These are phyloP conservation scores for Chrysanthemum makinoi DNA, from an alignment of 129 eudicot species.

Conservation along the genomic window DNA sequence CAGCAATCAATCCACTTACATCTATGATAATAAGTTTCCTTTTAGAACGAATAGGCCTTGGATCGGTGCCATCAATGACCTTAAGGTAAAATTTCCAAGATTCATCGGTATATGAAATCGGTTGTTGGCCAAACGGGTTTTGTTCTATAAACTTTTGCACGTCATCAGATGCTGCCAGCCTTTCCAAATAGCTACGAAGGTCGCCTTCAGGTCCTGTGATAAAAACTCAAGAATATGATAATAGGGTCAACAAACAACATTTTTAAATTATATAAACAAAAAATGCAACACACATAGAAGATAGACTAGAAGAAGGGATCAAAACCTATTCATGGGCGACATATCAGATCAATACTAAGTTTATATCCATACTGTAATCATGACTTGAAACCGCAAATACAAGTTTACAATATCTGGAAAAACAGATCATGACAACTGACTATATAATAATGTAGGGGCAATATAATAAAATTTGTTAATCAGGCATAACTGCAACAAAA, in stretches of 20 bases:
- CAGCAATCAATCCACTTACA: conserved; percentile 56
- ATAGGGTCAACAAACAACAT: not conserved
- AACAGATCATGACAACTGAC: no score
- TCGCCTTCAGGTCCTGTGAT: conserved; percentile 39
- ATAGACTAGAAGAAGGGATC: not conserved
- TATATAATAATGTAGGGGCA: no score
- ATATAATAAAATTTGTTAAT: no score
- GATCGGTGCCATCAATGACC: conserved; percentile 25
- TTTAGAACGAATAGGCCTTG: conserved; percentile 22
- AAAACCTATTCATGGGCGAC: not conserved
- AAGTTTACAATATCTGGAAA: no score
- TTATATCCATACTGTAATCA: no score
- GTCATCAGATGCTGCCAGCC: conserved; percentile 33
- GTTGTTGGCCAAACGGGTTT: conserved; percentile 41
- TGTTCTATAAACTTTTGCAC: conserved; percentile 33
- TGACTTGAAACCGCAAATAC: no score
- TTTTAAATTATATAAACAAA: not conserved
- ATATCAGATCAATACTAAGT: no score
- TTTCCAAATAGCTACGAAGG: conserved; percentile 32
- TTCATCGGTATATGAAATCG: conserved; percentile 25
- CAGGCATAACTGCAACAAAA: no score
- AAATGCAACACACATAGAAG: not conserved
- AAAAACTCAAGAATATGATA: conserved; percentile 20
- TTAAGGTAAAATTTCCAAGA: conserved; percentile 38
- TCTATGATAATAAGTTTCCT: conserved; percentile 70